phyloP scores from a whole-genome alignment of 768 basidiomycete genomes.

The Collybia sp. region DNA sequence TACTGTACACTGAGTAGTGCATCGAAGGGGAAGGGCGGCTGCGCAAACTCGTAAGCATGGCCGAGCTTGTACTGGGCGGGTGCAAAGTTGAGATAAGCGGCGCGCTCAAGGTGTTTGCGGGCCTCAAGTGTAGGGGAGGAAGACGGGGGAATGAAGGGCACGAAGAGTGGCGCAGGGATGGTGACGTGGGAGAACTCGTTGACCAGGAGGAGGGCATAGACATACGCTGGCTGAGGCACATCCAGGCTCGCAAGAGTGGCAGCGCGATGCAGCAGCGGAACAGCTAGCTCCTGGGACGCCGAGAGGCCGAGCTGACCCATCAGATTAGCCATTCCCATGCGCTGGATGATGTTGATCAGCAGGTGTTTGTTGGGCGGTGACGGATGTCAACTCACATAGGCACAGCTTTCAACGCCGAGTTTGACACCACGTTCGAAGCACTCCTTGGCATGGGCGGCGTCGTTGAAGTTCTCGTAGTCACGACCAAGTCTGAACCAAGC shows the following conservation, averaged over 20 bases:
- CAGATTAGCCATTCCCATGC: slow-evolving; percentile 90
- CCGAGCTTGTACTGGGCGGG: slow-evolving; percentile 93
- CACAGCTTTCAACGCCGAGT: slow-evolving; percentile 69
- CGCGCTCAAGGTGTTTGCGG: slow-evolving; percentile 71
- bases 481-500: slow-evolving; percentile 92
- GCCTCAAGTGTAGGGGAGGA: slow-evolving; percentile 56
- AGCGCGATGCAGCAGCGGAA: slow-evolving; percentile 73
- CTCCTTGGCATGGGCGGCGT: slow-evolving; percentile 66
- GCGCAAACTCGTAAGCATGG: slow-evolving; percentile 88
- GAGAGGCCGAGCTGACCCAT: slow-evolving; percentile 79
- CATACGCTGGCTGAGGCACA: slow-evolving; percentile 86
- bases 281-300: slow-evolving; percentile 46
- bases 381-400: slow-evolving; percentile 54
- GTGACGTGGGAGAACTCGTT: slow-evolving; percentile 72
- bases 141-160: slow-evolving; percentile 49
- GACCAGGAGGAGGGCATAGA: slow-evolving; percentile 83
- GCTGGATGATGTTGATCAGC: slow-evolving; percentile 32
- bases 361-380: slow-evolving; percentile 6
- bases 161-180: slow-evolving; percentile 40
- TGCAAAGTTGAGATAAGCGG: slow-evolving; percentile 80
- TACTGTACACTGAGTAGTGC: slow-evolving; percentile 88
- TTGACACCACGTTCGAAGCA: slow-evolving; percentile 85
- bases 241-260: slow-evolving; percentile 70
- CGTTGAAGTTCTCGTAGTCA: slow-evolving; percentile 88
- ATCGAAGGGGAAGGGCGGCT: slow-evolving; percentile 82